Base-by-base conservation (phyloP, 2,329 filamentous ascomycete genomes). In the Aspergillus proliferans region DNA sequence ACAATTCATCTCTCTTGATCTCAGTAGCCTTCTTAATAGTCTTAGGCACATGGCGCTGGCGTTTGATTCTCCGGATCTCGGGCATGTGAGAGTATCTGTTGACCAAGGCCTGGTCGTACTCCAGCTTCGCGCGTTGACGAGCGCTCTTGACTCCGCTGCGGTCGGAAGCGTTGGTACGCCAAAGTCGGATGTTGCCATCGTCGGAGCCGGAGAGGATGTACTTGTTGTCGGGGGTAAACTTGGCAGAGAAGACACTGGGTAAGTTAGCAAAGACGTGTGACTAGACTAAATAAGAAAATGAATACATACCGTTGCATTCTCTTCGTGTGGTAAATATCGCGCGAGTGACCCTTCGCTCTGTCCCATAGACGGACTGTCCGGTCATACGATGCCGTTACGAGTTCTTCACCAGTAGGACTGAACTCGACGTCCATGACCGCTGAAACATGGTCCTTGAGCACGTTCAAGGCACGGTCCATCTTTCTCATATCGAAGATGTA, bases 391-490 rank as follows among this genome's bases (percentile, higher is more conserved):
- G 88, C 93, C 12, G 86, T 88, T 18, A 97, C 89, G 42, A 98
- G 81, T 67, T 96, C 91, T 67, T 96, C 87, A 51, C 93, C 93
- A 0, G 93, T 97, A 0, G 93, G 92, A 44, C 86, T 91, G 71
- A 92, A 98, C 64, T 96, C 89, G 38, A 98, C 86, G 67, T 95
- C 91, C 88, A 96, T 96, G 21, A 96, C 91, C 18, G 93, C 93
- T 6, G 84, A 81, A 44, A 95, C 90, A 65, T 95, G 89, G 60
- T 92, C 88, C 69, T 92, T 93, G 47, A 95, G 78, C 7, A 96
- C 84, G 65, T 97, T 96, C 52, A 95, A 74, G 0, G 92, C 88
- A 53, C 89, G 84, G 58, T 88, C 84, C 68, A 95, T 86, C 65
- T 89, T 92, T 59, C 93, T 82, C 82, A 94, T 94, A 69, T 98